phyloP scores from a whole-genome alignment of 2,329 filamentous ascomycete species.

The Orbilia javanica region DNA sequence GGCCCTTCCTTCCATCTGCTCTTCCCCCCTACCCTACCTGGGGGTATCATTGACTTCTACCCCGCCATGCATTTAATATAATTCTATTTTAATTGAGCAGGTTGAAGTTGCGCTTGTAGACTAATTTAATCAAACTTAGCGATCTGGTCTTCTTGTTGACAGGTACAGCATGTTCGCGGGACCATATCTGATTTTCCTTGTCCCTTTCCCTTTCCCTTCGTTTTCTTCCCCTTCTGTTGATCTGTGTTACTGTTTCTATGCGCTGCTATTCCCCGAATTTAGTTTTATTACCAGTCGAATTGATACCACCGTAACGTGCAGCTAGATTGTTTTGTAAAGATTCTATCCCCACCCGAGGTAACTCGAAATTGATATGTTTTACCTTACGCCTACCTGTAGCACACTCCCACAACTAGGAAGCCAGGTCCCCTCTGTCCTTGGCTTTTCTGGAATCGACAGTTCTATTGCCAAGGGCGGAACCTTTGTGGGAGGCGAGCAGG shows the following conservation, averaged over 20 bases:
- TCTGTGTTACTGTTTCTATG: neutral
- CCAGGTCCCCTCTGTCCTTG: neutral
- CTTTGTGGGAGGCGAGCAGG: slow-evolving; percentile 3
- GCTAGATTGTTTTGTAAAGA: neutral
- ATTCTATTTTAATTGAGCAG: slow-evolving; percentile 16
- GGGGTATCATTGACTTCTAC: slow-evolving; percentile 12
- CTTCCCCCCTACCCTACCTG: neutral
- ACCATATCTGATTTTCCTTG: neutral
- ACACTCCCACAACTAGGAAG: neutral
- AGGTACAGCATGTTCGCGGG: slow-evolving; percentile 23
- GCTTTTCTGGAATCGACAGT: slow-evolving; percentile 4
- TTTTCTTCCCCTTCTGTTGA: neutral
- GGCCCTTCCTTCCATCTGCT: slow-evolving; percentile 3
- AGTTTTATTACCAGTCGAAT: neutral
- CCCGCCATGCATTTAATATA: slow-evolving; percentile 11
- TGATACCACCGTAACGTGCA: neutral
- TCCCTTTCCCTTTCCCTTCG: no score
- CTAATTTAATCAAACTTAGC: slow-evolving; percentile 27
- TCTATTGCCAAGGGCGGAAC: slow-evolving; percentile 1
- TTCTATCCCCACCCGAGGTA: neutral
- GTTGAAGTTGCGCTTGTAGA: slow-evolving; percentile 21
- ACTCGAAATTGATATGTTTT: neutral
- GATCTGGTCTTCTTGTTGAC: slow-evolving; percentile 19
- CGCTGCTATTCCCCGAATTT: neutral
- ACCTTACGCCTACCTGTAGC: neutral